Conservation (phyloP, 164 flowering plant genomes). For the Echeveria elegans region DNA sequence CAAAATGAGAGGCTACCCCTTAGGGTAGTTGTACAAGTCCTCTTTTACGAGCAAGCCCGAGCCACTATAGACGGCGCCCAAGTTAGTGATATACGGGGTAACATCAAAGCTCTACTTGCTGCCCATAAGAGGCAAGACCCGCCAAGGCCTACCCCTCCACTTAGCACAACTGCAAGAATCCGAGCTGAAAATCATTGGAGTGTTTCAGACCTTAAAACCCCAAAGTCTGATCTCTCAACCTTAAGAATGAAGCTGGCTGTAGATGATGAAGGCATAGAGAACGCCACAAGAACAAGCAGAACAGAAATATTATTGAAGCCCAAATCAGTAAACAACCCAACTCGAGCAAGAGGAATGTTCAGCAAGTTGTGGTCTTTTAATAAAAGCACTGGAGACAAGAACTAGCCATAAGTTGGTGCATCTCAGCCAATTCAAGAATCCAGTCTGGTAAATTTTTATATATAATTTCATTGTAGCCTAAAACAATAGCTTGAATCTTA, state of each 20-base stretch:
- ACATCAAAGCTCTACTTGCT: constrained; percentile 67
- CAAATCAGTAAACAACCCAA: constrained; percentile 51
- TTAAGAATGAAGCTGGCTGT: constrained; percentile 68
- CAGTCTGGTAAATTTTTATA: background rate
- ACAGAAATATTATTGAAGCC: constrained; percentile 34
- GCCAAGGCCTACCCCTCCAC: constrained; percentile 26
- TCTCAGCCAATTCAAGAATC: constrained; percentile 4
- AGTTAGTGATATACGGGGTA: constrained; percentile 52
- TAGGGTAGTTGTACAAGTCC: constrained; percentile 16
- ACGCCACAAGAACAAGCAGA: constrained; percentile 23
- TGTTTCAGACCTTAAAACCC: constrained; percentile 58
- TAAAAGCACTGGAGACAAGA: constrained; percentile 51
- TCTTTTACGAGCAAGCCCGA: constrained; percentile 35
- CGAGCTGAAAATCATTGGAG: constrained; percentile 71
- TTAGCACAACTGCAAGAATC: constrained; percentile 26
- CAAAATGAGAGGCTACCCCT: constrained; percentile 19
- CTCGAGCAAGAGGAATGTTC: constrained; percentile 59
- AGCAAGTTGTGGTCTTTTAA: constrained; percentile 71
- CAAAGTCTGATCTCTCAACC: constrained; percentile 48
- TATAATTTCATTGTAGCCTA: background rate
- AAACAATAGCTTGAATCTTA: constrained; percentile 1
- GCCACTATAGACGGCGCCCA: constrained; percentile 56
- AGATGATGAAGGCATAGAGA: constrained; percentile 53
- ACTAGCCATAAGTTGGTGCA: constrained; percentile 26
- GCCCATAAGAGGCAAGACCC: constrained; percentile 29